Evolutionary conservation across 202 grass and related monocot genomes (phyloP).

Genomic region (Setaria viridis): DNA sequence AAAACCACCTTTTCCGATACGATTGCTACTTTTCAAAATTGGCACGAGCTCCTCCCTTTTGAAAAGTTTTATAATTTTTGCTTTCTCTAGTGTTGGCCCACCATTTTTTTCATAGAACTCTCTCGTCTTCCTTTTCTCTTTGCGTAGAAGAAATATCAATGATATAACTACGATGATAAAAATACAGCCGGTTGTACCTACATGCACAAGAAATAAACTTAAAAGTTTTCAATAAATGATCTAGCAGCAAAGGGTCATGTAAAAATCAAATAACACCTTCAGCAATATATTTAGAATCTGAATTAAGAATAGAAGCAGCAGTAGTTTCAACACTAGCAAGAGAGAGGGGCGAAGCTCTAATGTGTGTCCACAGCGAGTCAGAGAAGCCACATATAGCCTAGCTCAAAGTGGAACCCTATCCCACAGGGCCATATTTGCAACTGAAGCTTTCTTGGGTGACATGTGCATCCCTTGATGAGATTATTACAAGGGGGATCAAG

Average conservation of each 20-base stretch:
- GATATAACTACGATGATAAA: neutral
- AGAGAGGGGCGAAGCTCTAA: neutral
- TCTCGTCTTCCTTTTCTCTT: constrained; percentile 1
- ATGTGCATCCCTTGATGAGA: too few species aligned
- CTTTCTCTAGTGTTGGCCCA: constrained; percentile 31
- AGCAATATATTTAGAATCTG: neutral
- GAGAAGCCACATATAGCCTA: too few species aligned
- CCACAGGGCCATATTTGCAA: too few species aligned
- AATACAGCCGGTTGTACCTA: neutral
- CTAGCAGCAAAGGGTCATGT: neutral
- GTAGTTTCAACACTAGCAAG: neutral
- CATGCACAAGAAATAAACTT: neutral
- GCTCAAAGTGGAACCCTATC: too few species aligned
- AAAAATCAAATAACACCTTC: neutral
- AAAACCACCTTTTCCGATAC: constrained; percentile 19
- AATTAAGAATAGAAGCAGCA: neutral
- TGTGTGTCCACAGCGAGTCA: too few species aligned
- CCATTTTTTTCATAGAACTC: constrained; percentile 40
- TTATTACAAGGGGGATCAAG: neutral
- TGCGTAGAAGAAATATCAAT: neutral
- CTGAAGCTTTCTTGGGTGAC: too few species aligned
- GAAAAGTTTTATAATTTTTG: constrained; percentile 35
- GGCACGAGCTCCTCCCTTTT: constrained; percentile 30
- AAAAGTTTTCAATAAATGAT: neutral
- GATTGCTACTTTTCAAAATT: neutral